Evolutionary conservation across 2,329 filamentous ascomycete genomes (phyloP).

Genomic region (Penicillium occitanis): DNA sequence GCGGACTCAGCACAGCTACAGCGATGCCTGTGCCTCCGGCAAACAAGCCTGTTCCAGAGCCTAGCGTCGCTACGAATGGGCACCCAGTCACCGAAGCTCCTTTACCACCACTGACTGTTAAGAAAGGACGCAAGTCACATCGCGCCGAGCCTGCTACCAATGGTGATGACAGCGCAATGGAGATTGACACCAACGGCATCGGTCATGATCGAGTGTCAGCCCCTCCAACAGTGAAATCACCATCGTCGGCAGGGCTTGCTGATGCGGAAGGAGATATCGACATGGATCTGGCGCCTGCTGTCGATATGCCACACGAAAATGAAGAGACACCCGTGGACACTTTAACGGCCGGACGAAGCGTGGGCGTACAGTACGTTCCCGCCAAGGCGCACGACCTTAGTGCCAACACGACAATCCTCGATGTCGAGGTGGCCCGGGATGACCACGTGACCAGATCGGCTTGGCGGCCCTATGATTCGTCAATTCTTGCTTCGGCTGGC

Average conservation of each 20-base stretch:
- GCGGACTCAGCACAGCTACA: slow-evolving; percentile 31
- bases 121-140: slow-evolving; percentile 37
- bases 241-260: slow-evolving; percentile 30
- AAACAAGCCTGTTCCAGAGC: slow-evolving; percentile 38
- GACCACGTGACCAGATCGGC: slow-evolving; percentile 43
- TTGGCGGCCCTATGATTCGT: slow-evolving; percentile 49
- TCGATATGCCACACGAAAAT: slow-evolving; percentile 18
- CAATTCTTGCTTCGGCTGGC: slow-evolving; percentile 43
- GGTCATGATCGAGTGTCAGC: slow-evolving; percentile 29
- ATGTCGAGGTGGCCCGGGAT: slow-evolving; percentile 37
- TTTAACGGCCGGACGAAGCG: slow-evolving; percentile 46
- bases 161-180: slow-evolving; percentile 39
- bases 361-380: slow-evolving; percentile 49
- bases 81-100: slow-evolving; percentile 33
- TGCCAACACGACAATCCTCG: slow-evolving; percentile 45
- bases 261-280: slow-evolving; percentile 48
- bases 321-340: slow-evolving; percentile 34
- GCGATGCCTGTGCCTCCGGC: slow-evolving; percentile 31
- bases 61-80: slow-evolving; percentile 37
- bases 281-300: slow-evolving; percentile 34
- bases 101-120: slow-evolving; percentile 31
- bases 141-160: slow-evolving; percentile 28
- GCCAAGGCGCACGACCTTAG: slow-evolving; percentile 50
- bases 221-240: slow-evolving; percentile 24
- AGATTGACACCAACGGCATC: slow-evolving; percentile 42